Conservation (phyloP, 2,329 filamentous ascomycete species). For the Clonostachys rosea region DNA sequence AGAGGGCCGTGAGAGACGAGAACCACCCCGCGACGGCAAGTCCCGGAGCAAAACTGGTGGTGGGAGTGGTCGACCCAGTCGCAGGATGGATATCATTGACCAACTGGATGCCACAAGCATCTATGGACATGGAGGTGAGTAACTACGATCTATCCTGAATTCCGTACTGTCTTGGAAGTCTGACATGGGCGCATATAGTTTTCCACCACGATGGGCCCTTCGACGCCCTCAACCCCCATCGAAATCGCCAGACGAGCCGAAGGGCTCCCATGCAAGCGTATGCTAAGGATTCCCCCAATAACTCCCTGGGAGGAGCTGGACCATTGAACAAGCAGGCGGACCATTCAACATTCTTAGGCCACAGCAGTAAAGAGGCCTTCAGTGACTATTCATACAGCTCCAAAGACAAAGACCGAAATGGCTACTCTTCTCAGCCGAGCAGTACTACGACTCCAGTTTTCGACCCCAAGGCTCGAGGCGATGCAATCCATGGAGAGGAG, state of each 20-base stretch:
- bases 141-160: background rate
- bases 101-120: conserved; percentile 95
- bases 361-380: conserved; percentile 77
- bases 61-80: conserved; percentile 39
- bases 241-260: conserved; percentile 78
- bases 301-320: conserved; percentile 81
- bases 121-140: conserved; percentile 85
- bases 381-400: conserved; percentile 62
- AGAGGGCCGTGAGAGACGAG: conserved; percentile 8
- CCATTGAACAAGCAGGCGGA: conserved; percentile 79
- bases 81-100: conserved; percentile 83
- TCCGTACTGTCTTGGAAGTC: too few species aligned
- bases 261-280: conserved; percentile 96
- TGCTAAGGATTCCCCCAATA: conserved; percentile 88
- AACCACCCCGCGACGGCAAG: conserved; percentile 8
- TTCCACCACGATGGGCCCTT: conserved; percentile 98
- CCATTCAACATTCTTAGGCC: conserved; percentile 82
- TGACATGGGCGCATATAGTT: conserved; percentile 47
- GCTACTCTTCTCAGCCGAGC: too few species aligned
- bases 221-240: conserved; percentile 91
- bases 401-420: conserved; percentile 3
- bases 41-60: conserved; percentile 23
- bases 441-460: conserved; percentile 39
- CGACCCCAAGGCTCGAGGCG: conserved; percentile 62
- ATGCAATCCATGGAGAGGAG: conserved; percentile 79